Evolutionary conservation across 1,284 basidiomycete species (phyloP).

Genomic region (Inonotus hispidus): DNA sequence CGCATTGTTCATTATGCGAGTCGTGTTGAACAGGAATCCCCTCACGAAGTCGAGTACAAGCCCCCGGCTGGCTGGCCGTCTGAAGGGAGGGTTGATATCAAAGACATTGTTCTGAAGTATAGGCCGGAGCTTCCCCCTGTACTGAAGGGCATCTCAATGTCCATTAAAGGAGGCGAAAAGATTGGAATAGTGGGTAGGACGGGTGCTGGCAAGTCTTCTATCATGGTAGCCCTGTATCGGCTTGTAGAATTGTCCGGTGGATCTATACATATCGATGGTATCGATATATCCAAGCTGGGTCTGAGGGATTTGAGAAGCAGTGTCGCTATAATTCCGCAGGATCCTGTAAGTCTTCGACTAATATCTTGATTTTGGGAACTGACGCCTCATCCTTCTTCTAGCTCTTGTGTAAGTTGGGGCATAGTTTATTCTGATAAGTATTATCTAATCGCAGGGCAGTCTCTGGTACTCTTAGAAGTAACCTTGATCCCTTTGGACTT

Average conservation of each 20-base stretch:
- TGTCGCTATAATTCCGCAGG: conserved; percentile 89
- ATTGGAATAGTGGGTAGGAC: conserved; percentile 83
- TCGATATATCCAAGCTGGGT: conserved; percentile 66
- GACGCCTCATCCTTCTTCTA: conserved; percentile 7
- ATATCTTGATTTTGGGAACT: background rate
- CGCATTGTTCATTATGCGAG: conserved; percentile 77
- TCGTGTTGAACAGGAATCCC: conserved; percentile 74
- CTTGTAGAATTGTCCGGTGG: conserved; percentile 63
- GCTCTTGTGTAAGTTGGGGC: conserved; percentile 23
- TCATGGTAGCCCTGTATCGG: conserved; percentile 50
- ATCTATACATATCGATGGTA: conserved; percentile 57
- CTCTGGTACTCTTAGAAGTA: conserved; percentile 76
- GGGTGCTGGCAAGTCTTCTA: conserved; percentile 73
- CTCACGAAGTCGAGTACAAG: conserved; percentile 56
- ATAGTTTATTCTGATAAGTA: conserved; percentile 12
- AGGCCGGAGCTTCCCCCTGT: conserved; percentile 67
- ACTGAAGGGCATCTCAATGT: conserved; percentile 62
- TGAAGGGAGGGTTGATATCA: conserved; percentile 55
- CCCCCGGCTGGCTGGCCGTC: conserved; percentile 67
- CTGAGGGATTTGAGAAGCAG: conserved; percentile 58
- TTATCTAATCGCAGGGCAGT: conserved; percentile 33
- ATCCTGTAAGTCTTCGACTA: conserved; percentile 48
- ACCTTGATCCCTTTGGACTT: conserved; percentile 75
- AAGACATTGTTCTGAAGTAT: conserved; percentile 62
- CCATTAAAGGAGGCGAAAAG: conserved; percentile 74